Conservation (phyloP, 2,329 filamentous ascomycete genomes). For the Trichothecium roseum region DNA sequence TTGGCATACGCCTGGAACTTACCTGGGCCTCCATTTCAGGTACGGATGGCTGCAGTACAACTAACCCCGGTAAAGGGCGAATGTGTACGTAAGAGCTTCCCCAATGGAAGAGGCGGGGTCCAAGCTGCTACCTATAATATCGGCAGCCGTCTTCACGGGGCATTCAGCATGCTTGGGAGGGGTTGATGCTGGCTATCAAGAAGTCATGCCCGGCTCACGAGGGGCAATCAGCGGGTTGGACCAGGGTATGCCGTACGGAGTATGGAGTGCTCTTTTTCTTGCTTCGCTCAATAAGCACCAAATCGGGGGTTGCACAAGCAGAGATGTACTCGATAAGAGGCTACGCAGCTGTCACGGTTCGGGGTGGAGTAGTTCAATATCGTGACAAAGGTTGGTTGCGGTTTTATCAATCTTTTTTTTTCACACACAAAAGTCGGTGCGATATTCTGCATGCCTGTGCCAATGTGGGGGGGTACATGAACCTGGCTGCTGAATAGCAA, state of each 20-base stretch:
- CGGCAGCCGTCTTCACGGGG: conserved; percentile 3
- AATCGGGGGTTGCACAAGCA: background rate
- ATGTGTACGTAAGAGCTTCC: conserved; percentile 2
- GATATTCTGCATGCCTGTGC: conserved; percentile 1
- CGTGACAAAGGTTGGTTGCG: no score
- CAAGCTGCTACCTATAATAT: conserved; percentile 4
- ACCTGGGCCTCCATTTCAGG: conserved; percentile 3
- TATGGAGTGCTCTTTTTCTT: background rate
- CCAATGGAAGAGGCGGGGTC: conserved; percentile 1
- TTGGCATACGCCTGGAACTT: conserved; percentile 3
- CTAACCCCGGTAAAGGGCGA: no score
- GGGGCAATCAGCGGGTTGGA: conserved; percentile 3
- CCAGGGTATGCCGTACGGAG: background rate
- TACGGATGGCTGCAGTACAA: background rate
- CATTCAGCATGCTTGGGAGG: conserved; percentile 4
- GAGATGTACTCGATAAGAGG: background rate
- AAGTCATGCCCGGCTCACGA: conserved; percentile 5
- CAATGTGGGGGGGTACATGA: conserved; percentile 2
- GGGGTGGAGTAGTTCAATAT: no score
- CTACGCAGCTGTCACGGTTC: no score
- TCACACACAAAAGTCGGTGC: conserved; percentile 4
- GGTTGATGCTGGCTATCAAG: conserved; percentile 1
- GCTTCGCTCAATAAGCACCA: background rate
- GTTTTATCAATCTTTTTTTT: conserved; percentile 1
- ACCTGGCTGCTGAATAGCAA: background rate